Evolutionary conservation across 495 filamentous ascomycete species (phyloP).

Genomic region (Apodospora peruviana): DNA sequence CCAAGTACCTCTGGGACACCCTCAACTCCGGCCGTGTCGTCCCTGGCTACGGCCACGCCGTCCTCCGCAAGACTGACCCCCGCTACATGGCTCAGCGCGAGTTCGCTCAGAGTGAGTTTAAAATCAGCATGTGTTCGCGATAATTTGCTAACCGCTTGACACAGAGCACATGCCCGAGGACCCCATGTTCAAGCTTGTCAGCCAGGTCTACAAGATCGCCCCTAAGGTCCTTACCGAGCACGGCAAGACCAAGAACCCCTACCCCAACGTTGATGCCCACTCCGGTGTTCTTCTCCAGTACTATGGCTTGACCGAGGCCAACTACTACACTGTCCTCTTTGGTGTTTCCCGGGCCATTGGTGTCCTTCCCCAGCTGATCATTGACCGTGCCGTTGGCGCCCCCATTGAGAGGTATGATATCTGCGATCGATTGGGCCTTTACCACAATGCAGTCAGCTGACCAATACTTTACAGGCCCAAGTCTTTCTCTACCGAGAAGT

Average conservation of each 20-base stretch:
- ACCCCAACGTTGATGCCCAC: conserved; percentile 55
- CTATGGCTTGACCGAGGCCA: conserved; percentile 97
- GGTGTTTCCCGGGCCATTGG: conserved; percentile 96
- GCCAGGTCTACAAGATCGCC: conserved; percentile 99
- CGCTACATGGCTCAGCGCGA: conserved; percentile 96
- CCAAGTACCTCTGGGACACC: conserved; percentile 95
- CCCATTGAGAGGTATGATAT: conserved; percentile 59
- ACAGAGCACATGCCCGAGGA: conserved; percentile 84
- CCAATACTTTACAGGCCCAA: conserved; percentile 57
- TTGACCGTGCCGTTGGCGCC: conserved; percentile 91
- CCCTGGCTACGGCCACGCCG: conserved; percentile 96
- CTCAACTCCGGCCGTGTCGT: conserved; percentile 94
- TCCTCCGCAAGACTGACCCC: conserved; percentile 98
- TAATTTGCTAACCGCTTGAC: too few relatives aligned
- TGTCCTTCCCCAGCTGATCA: conserved; percentile 98
- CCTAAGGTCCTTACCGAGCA: conserved; percentile 97
- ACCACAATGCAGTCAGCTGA: neutral
- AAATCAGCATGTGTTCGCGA: too few relatives aligned
- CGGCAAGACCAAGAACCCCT: conserved; percentile 94
- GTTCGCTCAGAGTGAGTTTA: conserved; percentile 89
- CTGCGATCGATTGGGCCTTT: too few relatives aligned
- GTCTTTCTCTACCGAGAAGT: conserved; percentile 95
- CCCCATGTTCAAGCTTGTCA: conserved; percentile 99
- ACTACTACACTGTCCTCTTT: conserved; percentile 99
- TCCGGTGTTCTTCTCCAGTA: conserved; percentile 98